A percentile compares a stretch with the other conserved stretches of the same genome.
phyloP scores from a whole-genome alignment of 352 stramenopile genomes.

The Saprolegnia diclina region DNA sequence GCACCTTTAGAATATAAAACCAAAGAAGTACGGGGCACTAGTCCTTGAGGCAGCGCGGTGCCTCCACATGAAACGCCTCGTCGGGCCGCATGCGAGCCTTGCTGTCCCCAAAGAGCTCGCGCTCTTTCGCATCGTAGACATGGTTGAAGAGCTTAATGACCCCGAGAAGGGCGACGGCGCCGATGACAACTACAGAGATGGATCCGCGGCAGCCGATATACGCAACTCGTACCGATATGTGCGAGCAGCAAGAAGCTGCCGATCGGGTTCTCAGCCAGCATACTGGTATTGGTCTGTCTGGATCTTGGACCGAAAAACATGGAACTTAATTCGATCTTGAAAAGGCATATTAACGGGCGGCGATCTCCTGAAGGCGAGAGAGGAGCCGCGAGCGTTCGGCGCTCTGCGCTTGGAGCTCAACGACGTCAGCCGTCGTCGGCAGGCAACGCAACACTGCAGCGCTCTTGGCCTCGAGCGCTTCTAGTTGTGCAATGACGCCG shows the following conservation, averaged over 20 bases:
- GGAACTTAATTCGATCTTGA: neutral
- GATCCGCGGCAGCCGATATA: neutral
- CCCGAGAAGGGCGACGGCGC: neutral
- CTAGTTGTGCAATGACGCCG: neutral
- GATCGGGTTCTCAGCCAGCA: conserved; percentile 3
- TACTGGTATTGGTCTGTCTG: neutral
- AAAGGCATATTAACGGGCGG: neutral
- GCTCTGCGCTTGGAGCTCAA: neutral
- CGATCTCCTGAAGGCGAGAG: neutral
- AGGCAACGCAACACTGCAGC: neutral
- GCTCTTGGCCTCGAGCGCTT: neutral
- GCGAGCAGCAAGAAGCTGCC: neutral
- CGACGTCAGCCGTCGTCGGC: neutral
- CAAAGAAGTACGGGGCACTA: neutral
- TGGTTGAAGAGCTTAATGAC: conserved; percentile 10
- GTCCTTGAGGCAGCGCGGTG: conserved; percentile 10
- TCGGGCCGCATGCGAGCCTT: neutral
- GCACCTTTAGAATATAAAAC: too few species aligned
- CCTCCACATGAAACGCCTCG: neutral
- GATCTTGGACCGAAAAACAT: neutral
- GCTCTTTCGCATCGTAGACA: conserved; percentile 10
- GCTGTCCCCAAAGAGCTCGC: conserved; percentile 6
- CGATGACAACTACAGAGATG: conserved; percentile 10
- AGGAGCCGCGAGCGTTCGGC: neutral
- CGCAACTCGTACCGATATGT: conserved; percentile 3